Conservation (phyloP, 805 yeast genomes). For the Schizosaccharomyces pombe region DNA sequence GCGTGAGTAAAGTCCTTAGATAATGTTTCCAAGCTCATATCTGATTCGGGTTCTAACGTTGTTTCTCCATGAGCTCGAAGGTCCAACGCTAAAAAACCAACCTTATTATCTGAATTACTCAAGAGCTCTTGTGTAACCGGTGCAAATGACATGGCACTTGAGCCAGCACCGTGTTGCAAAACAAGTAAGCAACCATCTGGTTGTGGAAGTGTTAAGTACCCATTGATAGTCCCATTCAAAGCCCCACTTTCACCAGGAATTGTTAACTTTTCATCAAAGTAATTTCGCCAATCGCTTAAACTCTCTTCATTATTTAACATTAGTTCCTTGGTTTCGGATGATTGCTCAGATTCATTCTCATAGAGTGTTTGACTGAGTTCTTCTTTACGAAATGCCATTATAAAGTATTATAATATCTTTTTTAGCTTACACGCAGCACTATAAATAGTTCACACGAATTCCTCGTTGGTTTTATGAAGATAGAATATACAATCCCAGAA, state of each 20-base stretch:
- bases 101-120: conserved; percentile 17
- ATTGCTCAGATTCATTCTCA: too few species aligned
- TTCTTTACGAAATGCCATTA: neutral
- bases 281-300: neutral
- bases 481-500: too few species aligned
- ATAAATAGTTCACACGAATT: too few species aligned
- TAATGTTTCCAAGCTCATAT: conserved; percentile 28
- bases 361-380: too few species aligned
- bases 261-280: neutral
- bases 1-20: conserved; percentile 33
- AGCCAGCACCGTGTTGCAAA: conserved; percentile 90
- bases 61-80: conserved; percentile 67
- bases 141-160: conserved; percentile 60
- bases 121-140: conserved; percentile 7
- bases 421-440: too few species aligned
- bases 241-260: neutral
- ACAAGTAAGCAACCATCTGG: conserved; percentile 33
- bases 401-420: too few species aligned
- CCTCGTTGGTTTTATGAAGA: too few species aligned
- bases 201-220: conserved; percentile 35
- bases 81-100: conserved; percentile 55
- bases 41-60: conserved; percentile 11
- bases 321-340: neutral
- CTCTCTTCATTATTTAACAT: neutral
- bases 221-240: conserved; percentile 31